Evolutionary conservation across 371 early-diverging fungal genomes (phyloP).

Genomic region (Massospora cicadina): DNA sequence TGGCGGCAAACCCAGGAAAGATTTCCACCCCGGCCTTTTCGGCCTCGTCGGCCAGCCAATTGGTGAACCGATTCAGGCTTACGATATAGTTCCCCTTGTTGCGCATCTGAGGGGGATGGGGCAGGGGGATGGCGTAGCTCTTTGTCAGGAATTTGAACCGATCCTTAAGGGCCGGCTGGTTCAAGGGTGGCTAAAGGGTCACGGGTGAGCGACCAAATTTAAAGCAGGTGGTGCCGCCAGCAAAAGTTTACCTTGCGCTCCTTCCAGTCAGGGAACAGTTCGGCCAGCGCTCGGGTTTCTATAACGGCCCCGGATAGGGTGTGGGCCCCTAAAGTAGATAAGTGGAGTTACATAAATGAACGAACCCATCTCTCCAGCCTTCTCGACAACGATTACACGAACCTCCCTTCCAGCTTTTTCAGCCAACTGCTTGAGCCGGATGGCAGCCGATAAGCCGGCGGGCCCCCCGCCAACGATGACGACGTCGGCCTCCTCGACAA

Average conservation of each 20-base stretch:
- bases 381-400: constrained; percentile 84
- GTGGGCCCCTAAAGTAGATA: constrained; percentile 48
- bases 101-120: constrained; percentile 91
- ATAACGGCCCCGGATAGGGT: constrained; percentile 90
- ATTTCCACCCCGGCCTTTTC: constrained; percentile 92
- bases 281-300: constrained; percentile 81
- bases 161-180: constrained; percentile 73
- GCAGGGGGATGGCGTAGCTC: constrained; percentile 65
- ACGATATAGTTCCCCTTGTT: constrained; percentile 96
- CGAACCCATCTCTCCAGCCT: constrained; percentile 81
- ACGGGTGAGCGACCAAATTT: no score
- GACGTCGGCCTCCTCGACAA: constrained; percentile 82
- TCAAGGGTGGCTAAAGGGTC: constrained; percentile 50
- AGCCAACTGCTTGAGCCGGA: constrained; percentile 80
- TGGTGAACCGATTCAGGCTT: constrained; percentile 75
- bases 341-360: not conserved
- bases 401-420: constrained; percentile 65
- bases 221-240: no score
- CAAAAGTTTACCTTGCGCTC: constrained; percentile 60
- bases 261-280: constrained; percentile 95
- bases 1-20: constrained; percentile 84
- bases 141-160: constrained; percentile 72
- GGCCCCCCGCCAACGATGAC: constrained; percentile 95
- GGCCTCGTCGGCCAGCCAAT: constrained; percentile 94
- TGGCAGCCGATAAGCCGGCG: constrained; percentile 86